Evolutionary conservation across 768 basidiomycete species (phyloP), one percentile per base, ranked within the genome.

Genomic region (Dentipellis fragilis): DNA sequence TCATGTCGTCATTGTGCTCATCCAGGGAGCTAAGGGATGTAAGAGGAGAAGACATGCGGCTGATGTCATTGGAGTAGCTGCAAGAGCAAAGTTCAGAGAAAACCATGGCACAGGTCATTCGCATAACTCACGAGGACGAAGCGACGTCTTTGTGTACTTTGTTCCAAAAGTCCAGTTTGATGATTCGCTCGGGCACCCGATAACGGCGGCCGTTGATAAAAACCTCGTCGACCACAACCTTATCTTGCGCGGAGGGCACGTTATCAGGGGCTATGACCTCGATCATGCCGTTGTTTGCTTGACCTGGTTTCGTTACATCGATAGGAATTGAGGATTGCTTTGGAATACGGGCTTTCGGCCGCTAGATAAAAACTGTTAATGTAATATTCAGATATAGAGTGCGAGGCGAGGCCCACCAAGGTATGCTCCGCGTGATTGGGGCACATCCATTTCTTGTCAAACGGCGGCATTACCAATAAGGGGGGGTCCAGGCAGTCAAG

Each of bases 361-460:
- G 80, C 93, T 96, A 63, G n/a, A n/a, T n/a, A 1, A 51, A 60
- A n/a, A 42, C 49, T 21, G 47, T n/a, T n/a, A n/a, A n/a, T n/a
- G n/a, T n/a, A n/a, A n/a, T n/a, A n/a, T 48, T 47, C 14, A 55
- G 49, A 51, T 54, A 45, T 8, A 14, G 55, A 47, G 38, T 37
- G 23, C 53, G 47, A 54, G 37, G 17, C 48, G 34, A 51, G 7
- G 74, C 91, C 70, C 66, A 95, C 94, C 57, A 89, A 68, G 53
- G 85, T 78, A 56, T 84, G 82, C 61, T 96, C 93, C n/a, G 83
- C 85, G 66, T 99, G 96, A 65, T 95, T 92, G 8, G 96, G 96
- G 69, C 96, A 99, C 93, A 95, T 96, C 94, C 95, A 99, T 68
- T 94, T 96, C 75, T 85, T 89, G 61, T 82, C 83, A 56, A 86